Conservation (phyloP, 768 basidiomycete genomes). For the Suillus luteus region DNA sequence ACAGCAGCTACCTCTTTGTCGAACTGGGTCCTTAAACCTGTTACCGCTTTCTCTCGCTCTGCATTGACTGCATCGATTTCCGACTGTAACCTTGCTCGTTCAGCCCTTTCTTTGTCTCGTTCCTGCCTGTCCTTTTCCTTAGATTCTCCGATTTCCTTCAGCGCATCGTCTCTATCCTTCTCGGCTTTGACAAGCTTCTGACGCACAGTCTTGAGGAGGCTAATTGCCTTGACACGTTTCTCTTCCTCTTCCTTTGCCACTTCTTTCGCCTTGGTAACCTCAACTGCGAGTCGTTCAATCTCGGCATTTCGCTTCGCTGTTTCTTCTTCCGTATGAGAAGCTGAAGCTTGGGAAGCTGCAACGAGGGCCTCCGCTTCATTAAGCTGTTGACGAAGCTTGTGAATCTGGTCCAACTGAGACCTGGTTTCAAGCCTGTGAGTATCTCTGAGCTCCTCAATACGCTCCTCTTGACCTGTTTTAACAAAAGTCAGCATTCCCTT, state of each 20-base stretch:
- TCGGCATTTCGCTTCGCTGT: conserved; percentile 53
- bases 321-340: conserved; percentile 50
- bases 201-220: conserved; percentile 90
- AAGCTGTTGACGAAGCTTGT: conserved; percentile 67
- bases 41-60: conserved; percentile 63
- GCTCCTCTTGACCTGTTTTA: conserved; percentile 74
- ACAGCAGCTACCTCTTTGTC: conserved; percentile 66
- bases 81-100: conserved; percentile 54
- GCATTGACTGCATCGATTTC: conserved; percentile 63
- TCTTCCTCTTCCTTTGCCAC: conserved; percentile 93
- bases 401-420: conserved; percentile 78
- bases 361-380: conserved; percentile 71
- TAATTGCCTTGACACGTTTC: conserved; percentile 92
- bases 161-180: conserved; percentile 84
- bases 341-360: conserved; percentile 52
- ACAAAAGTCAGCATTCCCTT: conserved; percentile 12
- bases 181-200: conserved; percentile 97
- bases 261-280: conserved; percentile 61
- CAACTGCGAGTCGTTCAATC: conserved; percentile 58
- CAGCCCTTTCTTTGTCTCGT: conserved; percentile 43
- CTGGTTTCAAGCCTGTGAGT: conserved; percentile 77
- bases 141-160: conserved; percentile 53
- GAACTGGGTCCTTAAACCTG: conserved; percentile 63
- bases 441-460: conserved; percentile 81
- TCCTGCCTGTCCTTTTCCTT: conserved; percentile 58